Percentiles rank a stretch among this genome's conserved stretches.
Conservation (phyloP, 2,329 filamentous ascomycete genomes). For the Clonostachys byssicola region DNA sequence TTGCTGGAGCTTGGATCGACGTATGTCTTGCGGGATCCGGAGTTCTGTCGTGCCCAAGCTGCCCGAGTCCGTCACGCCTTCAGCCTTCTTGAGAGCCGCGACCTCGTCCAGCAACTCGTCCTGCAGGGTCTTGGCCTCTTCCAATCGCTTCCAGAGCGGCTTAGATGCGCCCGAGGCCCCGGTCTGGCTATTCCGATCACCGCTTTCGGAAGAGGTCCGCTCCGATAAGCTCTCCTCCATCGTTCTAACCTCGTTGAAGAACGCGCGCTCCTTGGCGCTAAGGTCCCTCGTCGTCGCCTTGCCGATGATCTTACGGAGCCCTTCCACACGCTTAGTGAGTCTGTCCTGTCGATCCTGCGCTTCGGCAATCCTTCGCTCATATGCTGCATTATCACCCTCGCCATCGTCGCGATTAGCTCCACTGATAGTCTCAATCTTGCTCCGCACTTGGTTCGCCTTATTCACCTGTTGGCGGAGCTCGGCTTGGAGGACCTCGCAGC, state of each 20-base stretch:
- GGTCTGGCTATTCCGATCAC: neutral
- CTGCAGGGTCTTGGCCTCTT: conserved; percentile 49
- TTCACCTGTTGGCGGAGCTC: conserved; percentile 66
- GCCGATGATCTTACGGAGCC: conserved; percentile 39
- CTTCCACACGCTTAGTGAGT: conserved; percentile 56
- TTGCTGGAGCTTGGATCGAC: conserved; percentile 59
- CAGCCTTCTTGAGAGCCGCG: conserved; percentile 32
- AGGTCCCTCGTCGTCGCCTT: conserved; percentile 35
- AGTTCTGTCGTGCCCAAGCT: conserved; percentile 28
- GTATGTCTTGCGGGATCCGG: conserved; percentile 55
- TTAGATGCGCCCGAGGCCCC: conserved; percentile 28
- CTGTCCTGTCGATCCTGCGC: conserved; percentile 52
- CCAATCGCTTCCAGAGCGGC: conserved; percentile 51
- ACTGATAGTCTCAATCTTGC: conserved; percentile 60
- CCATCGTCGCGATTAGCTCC: conserved; percentile 40
- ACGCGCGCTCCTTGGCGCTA: conserved; percentile 38
- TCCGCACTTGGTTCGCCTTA: conserved; percentile 61
- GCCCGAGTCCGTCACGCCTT: conserved; percentile 12
- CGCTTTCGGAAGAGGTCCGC: neutral
- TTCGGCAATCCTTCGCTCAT: conserved; percentile 52
- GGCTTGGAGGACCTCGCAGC: conserved; percentile 62
- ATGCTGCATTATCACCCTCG: conserved; percentile 48
- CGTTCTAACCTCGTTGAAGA: conserved; percentile 42
- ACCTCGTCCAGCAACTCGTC: conserved; percentile 49
- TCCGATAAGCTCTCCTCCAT: conserved; percentile 44